Base-by-base conservation (phyloP, 2,329 filamentous ascomycete species). In the Fusarium buxicola region DNA sequence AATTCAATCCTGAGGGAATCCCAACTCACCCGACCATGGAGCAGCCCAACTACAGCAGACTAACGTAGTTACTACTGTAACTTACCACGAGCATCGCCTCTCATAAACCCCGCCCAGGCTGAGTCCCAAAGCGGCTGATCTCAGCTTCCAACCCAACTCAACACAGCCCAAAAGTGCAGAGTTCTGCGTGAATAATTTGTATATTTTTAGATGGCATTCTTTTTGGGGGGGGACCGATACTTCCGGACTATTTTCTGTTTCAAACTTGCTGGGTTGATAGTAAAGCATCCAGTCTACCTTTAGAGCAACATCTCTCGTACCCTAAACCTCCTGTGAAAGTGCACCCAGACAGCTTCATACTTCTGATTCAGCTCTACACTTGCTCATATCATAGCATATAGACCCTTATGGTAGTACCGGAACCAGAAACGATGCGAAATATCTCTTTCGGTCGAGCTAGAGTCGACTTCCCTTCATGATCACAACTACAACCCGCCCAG, bases 81-180 rank as follows among this genome's bases (percentile, higher is more conserved):
- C 21, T 6, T 21, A 4, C 21, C 21, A 21, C 21, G 21, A 21
- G 21, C 21, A 21, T 21, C 21, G 21, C 21, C 21, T 21, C 21
- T 6, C 18, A n/a, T 24, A 4, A 31, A 11, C 43, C 43, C 32
- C 32, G 32, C 45, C 12, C 32, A n/a, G 45, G 32, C 45, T 47
- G 44, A 28, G 25, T 18, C 18, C 16, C 28, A 16, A 38, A 27
- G 32, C 27, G 45, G 45, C 34, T 48, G 32, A 39, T 30, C 34
- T 39, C 34, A 48, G 32, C 31, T 36, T 7, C 31, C 27, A 9
- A n/a, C 8, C 13, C 16, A 18, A 34, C 44, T n/a, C n/a, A 21
- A 21, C 21, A 47, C 21, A 27, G 44, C 44, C 44, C 44, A 28
- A 47, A 47, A 47, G 10, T 28, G 46, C 35, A 39, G 9, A 21